Base-by-base conservation (phyloP, 1,139 yeast genomes). In the Hyphopichia burtonii region DNA sequence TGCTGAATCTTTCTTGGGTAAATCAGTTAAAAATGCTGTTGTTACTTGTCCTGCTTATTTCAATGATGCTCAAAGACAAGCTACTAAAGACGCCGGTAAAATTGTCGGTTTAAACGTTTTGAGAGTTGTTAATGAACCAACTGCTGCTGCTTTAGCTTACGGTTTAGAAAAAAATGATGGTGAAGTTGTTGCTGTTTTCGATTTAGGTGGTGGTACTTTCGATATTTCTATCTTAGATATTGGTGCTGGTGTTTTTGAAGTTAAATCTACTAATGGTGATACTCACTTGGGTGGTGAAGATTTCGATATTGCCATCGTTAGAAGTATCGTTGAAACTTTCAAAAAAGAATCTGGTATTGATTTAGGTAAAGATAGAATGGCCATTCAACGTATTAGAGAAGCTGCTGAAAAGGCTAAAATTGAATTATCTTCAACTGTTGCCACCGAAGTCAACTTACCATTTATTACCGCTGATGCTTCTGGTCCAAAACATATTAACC, bases 391-490 rank as follows among this genome's bases (percentile, higher is more conserved):
- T 79, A 91, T 94, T 73, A 89, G 99, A 80, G 99, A 93, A 78
- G 99, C 99, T 57, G 96, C 98, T 54, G 99, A 93, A 80, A 91
- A 93, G 86, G 99, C 99, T 63, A 93, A 93, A 86, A 90, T 90
- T 64, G 98, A 91, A 76, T 82, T 91, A 65, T 91, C 99, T 37
- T 89, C 97, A 37, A 88, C 97, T 52, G 84, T 87, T 47, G 74
- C 91, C 52, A 91, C 99, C 57, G 98, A 93, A 68, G 83, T 93
- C 65, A 91, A 91, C 83, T 81, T 93, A 65, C 99, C 99, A 54
- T 93, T 93, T 78, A 91, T 93, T 70, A 91, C 95, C 55, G 94
- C 94, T 51, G 90, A 87, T 63, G 96, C 96, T 50, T 80, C 95
- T 41, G 98, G 98, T 69, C 98, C 98, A 73, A 91, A 91, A 80